Conservation (phyloP, 495 filamentous ascomycete species). For the Cudoniella acicularis region DNA sequence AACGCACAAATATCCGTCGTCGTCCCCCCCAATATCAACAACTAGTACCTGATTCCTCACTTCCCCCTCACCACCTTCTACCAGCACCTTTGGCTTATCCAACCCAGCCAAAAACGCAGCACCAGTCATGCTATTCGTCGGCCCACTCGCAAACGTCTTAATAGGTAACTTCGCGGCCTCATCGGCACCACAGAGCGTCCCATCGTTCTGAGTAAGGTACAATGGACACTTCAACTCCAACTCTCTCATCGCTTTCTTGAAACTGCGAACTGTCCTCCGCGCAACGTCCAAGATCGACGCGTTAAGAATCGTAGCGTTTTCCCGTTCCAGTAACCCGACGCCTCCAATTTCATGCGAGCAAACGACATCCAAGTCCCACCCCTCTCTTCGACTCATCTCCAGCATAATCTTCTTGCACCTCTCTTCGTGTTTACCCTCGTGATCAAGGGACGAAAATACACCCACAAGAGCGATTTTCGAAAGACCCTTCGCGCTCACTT, state of each 20-base stretch:
- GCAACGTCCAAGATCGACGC: conserved; percentile 50
- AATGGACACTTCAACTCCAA: conserved; percentile 46
- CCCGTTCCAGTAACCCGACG: conserved; percentile 51
- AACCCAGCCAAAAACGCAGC: conserved; percentile 41
- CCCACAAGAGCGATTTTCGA: conserved; percentile 51
- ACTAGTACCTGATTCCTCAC: conserved; percentile 32
- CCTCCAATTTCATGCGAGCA: conserved; percentile 45
- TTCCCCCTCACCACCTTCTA: neutral
- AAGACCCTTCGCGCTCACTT: conserved; percentile 43
- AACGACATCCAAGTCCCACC: conserved; percentile 44
- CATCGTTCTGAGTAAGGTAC: conserved; percentile 56
- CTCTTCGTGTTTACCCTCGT: conserved; percentile 44
- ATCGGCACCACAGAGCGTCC: conserved; percentile 45
- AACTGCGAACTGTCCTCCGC: conserved; percentile 43
- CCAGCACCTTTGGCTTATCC: neutral
- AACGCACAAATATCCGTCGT: conserved; percentile 49
- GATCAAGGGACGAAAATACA: conserved; percentile 56
- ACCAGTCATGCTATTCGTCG: conserved; percentile 55
- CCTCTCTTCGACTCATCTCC: conserved; percentile 37
- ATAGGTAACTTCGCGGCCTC: conserved; percentile 49
- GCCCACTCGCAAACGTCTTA: conserved; percentile 49
- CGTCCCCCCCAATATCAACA: conserved; percentile 47
- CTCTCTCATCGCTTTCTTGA: conserved; percentile 40
- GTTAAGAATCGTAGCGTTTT: conserved; percentile 55
- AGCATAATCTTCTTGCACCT: conserved; percentile 27